Base-by-base conservation (phyloP, 179 eudicot genomes). In the Pouteria campechiana region DNA sequence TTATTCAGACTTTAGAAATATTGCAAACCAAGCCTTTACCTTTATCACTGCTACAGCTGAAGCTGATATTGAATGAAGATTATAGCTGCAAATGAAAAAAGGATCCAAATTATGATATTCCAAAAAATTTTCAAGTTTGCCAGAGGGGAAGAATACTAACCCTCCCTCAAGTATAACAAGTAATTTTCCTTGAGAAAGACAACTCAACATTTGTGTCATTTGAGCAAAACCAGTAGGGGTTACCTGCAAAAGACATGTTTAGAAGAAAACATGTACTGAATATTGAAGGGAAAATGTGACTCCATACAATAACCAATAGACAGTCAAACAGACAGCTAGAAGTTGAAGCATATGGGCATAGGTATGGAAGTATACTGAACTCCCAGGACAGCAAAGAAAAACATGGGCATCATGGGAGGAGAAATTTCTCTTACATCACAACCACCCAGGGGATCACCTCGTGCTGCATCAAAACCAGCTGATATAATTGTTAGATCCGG, bases 391-490 rank as follows among this genome's bases (percentile, higher is more conserved):
- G 15, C 9, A 32, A 32, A 9, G 5, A 25, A 1, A 22, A 30
- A 34, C 14, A 37, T 3, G 12, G 11, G 42, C 3, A 41, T 17
- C 24, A 52, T 23, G 31, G 9, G 32, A 40, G 29, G 43, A 12
- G 34, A 1, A 31, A 55, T 42, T 33, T 22, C n/a, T n/a, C 81
- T 77, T 78, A 92, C 99, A 79, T 92, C 94, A 61, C 99, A 92
- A 48, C 99, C 67, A 50, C 99, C 99, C 50, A 92, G 85, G 51
- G 99, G 99, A 53, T 92, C 99, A 22, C 96, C 96, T 60, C 94
- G 72, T 46, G 99, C 99, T 32, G 99, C 99, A 75, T 92, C 99
- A 78, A 92, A 87, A 69, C 99, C 99, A 30, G 99, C 90, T 41
- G 99, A 92, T 67, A 92, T 82, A 34, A 92, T 79, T 21, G 73